Conservation (phyloP, 2,329 filamentous ascomycete species). For the Diaporthe batatas region DNA sequence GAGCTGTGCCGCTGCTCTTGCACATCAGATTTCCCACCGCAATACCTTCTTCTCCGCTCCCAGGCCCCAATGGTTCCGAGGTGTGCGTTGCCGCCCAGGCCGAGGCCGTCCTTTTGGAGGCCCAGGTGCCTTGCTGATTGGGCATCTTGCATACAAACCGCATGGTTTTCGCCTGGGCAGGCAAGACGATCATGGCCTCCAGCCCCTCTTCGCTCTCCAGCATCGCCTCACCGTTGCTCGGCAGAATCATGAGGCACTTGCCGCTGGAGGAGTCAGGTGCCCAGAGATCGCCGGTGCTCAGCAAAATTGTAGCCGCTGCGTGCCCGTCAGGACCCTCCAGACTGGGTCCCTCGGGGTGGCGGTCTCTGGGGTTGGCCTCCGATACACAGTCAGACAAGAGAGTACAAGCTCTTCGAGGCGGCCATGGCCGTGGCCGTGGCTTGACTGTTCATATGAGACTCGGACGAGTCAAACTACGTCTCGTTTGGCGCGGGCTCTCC, state of each 20-base stretch:
- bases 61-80: constrained; percentile 33
- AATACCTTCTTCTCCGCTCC: constrained; percentile 24
- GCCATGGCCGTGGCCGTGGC: constrained; percentile 18
- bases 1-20: constrained; percentile 33
- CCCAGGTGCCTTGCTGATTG: constrained; percentile 36
- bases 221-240: constrained; percentile 25
- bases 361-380: constrained; percentile 19
- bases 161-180: constrained; percentile 33
- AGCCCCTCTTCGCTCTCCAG: constrained; percentile 23
- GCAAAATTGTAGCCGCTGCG: constrained; percentile 28
- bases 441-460: constrained; percentile 38
- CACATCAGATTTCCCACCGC: constrained; percentile 36
- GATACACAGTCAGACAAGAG: neutral
- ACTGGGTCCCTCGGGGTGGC: constrained; percentile 25
- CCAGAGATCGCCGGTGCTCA: constrained; percentile 24
- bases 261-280: constrained; percentile 25
- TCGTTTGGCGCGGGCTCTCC: constrained; percentile 39
- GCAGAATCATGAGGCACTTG: constrained; percentile 16
- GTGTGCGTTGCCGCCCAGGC: constrained; percentile 40
- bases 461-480: constrained; percentile 34
- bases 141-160: constrained; percentile 6
- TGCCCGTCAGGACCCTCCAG: neutral
- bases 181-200: constrained; percentile 33
- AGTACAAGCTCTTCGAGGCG: constrained; percentile 23
- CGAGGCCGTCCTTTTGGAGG: constrained; percentile 27